These are phyloP conservation scores for Ustilago xerochloae DNA, from an alignment of 1,284 basidiomycete species.

Conservation along the genomic window DNA sequence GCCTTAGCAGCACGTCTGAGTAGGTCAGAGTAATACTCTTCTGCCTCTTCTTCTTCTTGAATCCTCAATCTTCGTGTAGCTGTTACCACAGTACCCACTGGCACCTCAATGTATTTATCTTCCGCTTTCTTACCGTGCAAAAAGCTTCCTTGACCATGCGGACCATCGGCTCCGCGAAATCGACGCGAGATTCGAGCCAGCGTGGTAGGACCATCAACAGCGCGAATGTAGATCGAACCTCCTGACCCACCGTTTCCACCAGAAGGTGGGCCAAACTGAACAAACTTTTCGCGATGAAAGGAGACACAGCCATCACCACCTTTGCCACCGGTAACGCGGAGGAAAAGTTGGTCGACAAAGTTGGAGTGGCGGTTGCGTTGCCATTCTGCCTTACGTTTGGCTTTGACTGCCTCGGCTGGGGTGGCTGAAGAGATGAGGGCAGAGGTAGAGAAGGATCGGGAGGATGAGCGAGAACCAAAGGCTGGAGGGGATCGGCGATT, in stretches of 20 bases:
- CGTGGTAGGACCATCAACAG: conserved; percentile 51
- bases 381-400: conserved; percentile 57
- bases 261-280: conserved; percentile 65
- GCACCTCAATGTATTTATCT: conserved; percentile 60
- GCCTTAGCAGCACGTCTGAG: conserved; percentile 36
- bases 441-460: conserved; percentile 15
- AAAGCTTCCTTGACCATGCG: conserved; percentile 63
- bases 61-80: conserved; percentile 38
- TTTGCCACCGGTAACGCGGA: conserved; percentile 56
- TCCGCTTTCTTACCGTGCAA: conserved; percentile 56
- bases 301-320: conserved; percentile 67
- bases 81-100: conserved; percentile 66
- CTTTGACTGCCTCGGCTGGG: conserved; percentile 29
- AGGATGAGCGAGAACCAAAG: neutral
- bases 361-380: conserved; percentile 51
- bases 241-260: conserved; percentile 65
- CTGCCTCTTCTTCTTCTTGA: conserved; percentile 44
- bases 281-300: conserved; percentile 66
- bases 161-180: conserved; percentile 55
- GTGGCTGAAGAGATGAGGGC: neutral
- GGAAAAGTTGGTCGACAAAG: conserved; percentile 61
- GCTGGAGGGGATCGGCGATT: neutral
- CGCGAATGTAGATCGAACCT: conserved; percentile 60
- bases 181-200: conserved; percentile 57
- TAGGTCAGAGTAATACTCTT: conserved; percentile 54